Evolutionary conservation across 176 grass and related monocot species (phyloP).

Genomic region (Oryza nivara): DNA sequence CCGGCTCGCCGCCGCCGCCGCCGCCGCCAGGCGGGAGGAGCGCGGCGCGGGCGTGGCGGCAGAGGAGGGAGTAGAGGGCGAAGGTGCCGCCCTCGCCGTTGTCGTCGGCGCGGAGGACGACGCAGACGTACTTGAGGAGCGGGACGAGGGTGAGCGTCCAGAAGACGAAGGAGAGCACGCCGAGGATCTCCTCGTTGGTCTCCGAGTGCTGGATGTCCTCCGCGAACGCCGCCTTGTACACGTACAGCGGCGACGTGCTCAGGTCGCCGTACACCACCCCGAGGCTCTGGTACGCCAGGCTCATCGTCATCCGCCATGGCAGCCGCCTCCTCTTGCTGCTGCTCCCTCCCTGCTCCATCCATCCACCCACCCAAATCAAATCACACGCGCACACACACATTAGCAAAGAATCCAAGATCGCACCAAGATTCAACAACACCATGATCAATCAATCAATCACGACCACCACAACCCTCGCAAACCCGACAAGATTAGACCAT

Average conservation of each 20-base stretch:
- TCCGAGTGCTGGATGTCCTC: constrained; percentile 99
- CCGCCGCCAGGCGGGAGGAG: constrained; percentile 65
- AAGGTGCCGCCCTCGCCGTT: constrained; percentile 98
- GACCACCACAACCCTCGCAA: background rate
- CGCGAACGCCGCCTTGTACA: constrained; percentile 95
- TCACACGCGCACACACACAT: constrained; percentile 1
- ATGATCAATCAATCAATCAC: constrained; percentile 28
- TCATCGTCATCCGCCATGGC: constrained; percentile 84
- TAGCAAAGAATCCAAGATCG: constrained; percentile 22
- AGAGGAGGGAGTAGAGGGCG: constrained; percentile 96
- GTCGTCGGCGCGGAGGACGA: constrained; percentile 97
- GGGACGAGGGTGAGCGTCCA: constrained; percentile 97
- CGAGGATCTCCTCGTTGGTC: constrained; percentile 96
- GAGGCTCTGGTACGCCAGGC: constrained; percentile 87
- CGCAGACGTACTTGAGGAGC: constrained; percentile 95
- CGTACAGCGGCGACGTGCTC: constrained; percentile 91
- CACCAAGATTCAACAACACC: constrained; percentile 27
- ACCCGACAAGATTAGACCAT: background rate
- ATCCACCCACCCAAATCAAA: background rate
- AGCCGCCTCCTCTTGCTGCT: constrained; percentile 34
- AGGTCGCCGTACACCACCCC: constrained; percentile 99
- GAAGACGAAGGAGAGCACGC: constrained; percentile 97
- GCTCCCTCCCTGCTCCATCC: background rate
- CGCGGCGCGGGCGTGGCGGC: constrained; percentile 85
- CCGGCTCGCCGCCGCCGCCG: background rate